phyloP scores from a whole-genome alignment of 768 basidiomycete genomes.

The Suillus plorans region DNA sequence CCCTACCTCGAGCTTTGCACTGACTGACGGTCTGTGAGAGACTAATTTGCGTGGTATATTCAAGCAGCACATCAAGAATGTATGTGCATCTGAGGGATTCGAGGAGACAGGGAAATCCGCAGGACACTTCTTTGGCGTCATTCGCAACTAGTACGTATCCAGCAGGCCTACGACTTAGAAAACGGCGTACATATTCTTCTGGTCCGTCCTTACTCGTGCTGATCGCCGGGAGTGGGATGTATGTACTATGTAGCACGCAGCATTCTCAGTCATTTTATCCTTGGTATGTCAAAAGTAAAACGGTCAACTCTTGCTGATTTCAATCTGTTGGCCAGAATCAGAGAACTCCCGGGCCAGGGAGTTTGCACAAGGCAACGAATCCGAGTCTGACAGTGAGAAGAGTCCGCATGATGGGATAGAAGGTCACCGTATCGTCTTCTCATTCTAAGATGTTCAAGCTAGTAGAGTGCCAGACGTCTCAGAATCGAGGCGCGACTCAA shows the following conservation, averaged over 20 bases:
- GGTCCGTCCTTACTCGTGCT: background rate
- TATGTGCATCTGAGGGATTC: conserved; percentile 66
- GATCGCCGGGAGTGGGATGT: conserved; percentile 66
- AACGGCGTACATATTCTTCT: conserved; percentile 53
- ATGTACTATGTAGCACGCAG: conserved; percentile 25
- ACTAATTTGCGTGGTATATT: conserved; percentile 43
- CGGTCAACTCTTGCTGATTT: no score
- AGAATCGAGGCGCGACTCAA: no score
- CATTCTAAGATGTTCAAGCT: no score
- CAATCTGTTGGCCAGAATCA: no score
- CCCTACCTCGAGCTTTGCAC: conserved; percentile 68
- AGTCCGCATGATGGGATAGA: no score
- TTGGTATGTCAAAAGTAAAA: no score
- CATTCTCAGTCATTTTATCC: background rate
- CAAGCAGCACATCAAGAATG: conserved; percentile 59
- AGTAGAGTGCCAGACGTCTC: no score
- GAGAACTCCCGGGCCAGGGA: no score
- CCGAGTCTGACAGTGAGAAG: no score
- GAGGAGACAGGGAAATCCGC: conserved; percentile 55
- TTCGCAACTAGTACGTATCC: conserved; percentile 65
- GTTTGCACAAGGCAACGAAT: no score
- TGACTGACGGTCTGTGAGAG: conserved; percentile 38
- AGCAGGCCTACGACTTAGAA: conserved; percentile 63
- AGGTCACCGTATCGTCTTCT: no score
- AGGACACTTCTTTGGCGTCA: conserved; percentile 59